phyloP scores from a whole-genome alignment of 2,329 filamentous ascomycete genomes.

The Nothophoma quercina region DNA sequence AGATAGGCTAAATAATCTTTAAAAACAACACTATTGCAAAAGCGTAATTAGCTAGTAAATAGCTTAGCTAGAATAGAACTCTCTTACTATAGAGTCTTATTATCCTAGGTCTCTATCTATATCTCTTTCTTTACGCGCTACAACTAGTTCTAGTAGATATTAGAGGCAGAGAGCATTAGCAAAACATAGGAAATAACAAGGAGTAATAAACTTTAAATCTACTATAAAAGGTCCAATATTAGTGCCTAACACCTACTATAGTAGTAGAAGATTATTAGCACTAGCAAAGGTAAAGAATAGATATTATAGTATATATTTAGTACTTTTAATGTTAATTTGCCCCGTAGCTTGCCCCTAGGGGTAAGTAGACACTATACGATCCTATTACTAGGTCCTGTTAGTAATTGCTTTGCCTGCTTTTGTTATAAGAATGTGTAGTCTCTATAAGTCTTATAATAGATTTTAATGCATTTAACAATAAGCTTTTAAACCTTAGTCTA shows the following conservation, averaged over 20 bases:
- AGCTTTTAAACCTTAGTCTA: background rate
- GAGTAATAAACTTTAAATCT: background rate
- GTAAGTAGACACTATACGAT: background rate
- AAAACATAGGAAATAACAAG: background rate
- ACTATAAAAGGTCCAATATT: background rate
- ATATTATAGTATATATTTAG: background rate
- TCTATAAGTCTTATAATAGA: background rate
- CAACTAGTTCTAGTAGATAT: background rate
- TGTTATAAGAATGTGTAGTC: background rate
- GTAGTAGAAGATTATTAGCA: background rate
- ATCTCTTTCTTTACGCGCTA: background rate
- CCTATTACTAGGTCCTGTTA: background rate
- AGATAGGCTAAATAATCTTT: background rate
- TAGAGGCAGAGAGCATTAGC: conserved; percentile 1
- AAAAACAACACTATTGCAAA: background rate
- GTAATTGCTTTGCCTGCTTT: background rate
- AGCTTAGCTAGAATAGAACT: too few relatives aligned
- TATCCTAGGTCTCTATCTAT: background rate
- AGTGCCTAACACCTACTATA: background rate
- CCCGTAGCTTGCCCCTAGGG: background rate
- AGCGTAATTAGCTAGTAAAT: too few relatives aligned
- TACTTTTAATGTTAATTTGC: background rate
- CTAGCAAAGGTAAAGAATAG: conserved; percentile 1
- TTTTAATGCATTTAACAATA: background rate
- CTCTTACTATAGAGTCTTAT: background rate